These are phyloP conservation scores for Ogataea pignaliae DNA, from an alignment of 805 yeast genomes.

Conservation along the genomic window DNA sequence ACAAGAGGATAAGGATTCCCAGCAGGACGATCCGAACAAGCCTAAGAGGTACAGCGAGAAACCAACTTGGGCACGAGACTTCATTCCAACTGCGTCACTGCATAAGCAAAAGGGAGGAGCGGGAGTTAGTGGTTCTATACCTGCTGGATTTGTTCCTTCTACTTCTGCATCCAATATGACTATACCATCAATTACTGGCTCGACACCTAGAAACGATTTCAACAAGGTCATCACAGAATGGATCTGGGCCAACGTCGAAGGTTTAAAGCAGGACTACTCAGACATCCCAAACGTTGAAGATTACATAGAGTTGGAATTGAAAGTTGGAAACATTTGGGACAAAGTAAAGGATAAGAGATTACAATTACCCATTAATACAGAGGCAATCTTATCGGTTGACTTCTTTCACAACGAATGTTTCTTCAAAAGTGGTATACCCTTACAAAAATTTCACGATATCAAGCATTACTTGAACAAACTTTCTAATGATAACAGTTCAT, in stretches of 20 bases:
- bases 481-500: slow-evolving; percentile 29
- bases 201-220: slow-evolving; percentile 74
- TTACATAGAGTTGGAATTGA: slow-evolving; percentile 67
- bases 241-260: slow-evolving; percentile 77
- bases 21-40: slow-evolving; percentile 29
- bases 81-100: slow-evolving; percentile 40
- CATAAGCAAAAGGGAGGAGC: slow-evolving; percentile 2
- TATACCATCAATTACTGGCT: slow-evolving; percentile 58
- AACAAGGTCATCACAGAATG: slow-evolving; percentile 82
- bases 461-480: slow-evolving; percentile 51
- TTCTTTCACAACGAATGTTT: slow-evolving; percentile 51
- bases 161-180: slow-evolving; percentile 11
- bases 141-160: background rate
- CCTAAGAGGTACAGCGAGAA: slow-evolving; percentile 61
- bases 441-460: slow-evolving; percentile 54
- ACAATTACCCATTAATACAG: slow-evolving; percentile 63
- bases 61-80: slow-evolving; percentile 83
- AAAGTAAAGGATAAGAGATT: slow-evolving; percentile 59
- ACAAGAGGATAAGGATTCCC: slow-evolving; percentile 8
- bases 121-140: background rate
- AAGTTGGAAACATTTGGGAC: slow-evolving; percentile 67
- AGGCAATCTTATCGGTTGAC: slow-evolving; percentile 46
- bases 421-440: slow-evolving; percentile 64
- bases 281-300: slow-evolving; percentile 37
- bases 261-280: slow-evolving; percentile 47